Conservation (phyloP, 2,329 filamentous ascomycete species). For the Beauveria sp. region DNA sequence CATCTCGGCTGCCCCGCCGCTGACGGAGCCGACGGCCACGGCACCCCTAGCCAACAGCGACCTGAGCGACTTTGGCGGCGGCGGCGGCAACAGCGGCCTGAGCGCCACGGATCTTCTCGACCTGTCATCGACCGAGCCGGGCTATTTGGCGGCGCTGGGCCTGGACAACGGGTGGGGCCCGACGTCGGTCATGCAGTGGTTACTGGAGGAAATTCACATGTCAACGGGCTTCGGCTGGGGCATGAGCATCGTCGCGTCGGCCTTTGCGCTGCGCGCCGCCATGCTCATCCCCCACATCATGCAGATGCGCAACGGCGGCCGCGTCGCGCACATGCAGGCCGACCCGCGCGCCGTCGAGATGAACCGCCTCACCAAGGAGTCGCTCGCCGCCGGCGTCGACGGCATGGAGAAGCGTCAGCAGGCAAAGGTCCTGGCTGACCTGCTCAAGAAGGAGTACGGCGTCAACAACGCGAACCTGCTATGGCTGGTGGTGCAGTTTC, state of each 20-base stretch:
- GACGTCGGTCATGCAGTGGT: conserved; percentile 64
- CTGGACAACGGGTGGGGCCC: conserved; percentile 74
- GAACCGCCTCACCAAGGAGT: conserved; percentile 43
- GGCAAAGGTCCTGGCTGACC: conserved; percentile 27
- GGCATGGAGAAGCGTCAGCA: conserved; percentile 34
- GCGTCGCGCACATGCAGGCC: conserved; percentile 48
- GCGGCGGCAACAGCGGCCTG: conserved; percentile 25
- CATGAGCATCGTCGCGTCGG: conserved; percentile 60
- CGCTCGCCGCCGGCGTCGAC: conserved; percentile 15
- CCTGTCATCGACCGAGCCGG: conserved; percentile 62
- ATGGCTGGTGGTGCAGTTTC: conserved; percentile 40
- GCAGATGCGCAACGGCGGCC: conserved; percentile 34
- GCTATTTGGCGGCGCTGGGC: conserved; percentile 75
- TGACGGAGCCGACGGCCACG: conserved; percentile 16
- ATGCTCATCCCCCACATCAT: conserved; percentile 55
- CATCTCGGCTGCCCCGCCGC: conserved; percentile 14
- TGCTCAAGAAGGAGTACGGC: conserved; percentile 30
- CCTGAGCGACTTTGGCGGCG: conserved; percentile 24
- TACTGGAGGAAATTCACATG: conserved; percentile 77
- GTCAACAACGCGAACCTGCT: conserved; percentile 26
- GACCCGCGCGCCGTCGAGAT: conserved; percentile 45
- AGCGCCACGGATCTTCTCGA: conserved; percentile 41
- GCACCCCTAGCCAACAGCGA: conserved; percentile 11
- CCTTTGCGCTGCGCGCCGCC: conserved; percentile 54
- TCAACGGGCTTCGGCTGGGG: conserved; percentile 74